Base-by-base conservation (phyloP, 352 stramenopile species). In the Pythium sp. region DNA sequence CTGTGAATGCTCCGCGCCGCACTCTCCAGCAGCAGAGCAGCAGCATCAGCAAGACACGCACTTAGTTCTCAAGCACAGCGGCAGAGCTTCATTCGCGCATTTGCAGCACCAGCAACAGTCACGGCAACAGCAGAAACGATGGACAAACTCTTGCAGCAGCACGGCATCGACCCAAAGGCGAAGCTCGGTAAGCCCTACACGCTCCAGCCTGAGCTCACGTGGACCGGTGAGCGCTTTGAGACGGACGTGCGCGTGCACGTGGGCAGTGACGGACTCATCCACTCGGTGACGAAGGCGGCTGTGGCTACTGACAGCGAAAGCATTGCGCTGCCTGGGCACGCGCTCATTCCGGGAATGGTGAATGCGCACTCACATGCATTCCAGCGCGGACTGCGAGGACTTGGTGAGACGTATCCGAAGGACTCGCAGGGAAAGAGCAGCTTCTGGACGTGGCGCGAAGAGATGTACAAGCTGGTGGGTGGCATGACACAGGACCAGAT, bases 331-430 rank as follows among this genome's bases (percentile, higher is more conserved):
- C 76, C 78, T 2, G 81, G 85, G 0, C 75, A 78, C 32, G 81
- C 82, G 41, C 72, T 93, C 38, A 49, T 91, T 20, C 82, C 83
- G 0, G 85, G 85, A 1, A 90, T 93, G 82, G 83, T 93, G 22
- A 93, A 93, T 70, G 81, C 82, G n/a, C 85, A 93, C 76, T 91
- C 82, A 71, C 85, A 93, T 57, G 85, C 85, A 46, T 93, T 91
- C 69, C 85, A 93, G 72, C 82, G 82, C 30, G 82, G 81, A 2
- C 72, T 91, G 63, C 81, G 85, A 20, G 82, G 85, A 0, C 81
- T 91, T n/a, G 85, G 85, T 30, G 85, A 93, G 77, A 87, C 79
- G 71, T 91, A 93, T 66, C 74, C 82, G 9, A 87, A 87, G 66
- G 55, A 64, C 47, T 58, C 43, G 5, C 64, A 76, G 56, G 51